Conservation (phyloP, 2,329 filamentous ascomycete species). For the Rhytidhysteron rufulum region DNA sequence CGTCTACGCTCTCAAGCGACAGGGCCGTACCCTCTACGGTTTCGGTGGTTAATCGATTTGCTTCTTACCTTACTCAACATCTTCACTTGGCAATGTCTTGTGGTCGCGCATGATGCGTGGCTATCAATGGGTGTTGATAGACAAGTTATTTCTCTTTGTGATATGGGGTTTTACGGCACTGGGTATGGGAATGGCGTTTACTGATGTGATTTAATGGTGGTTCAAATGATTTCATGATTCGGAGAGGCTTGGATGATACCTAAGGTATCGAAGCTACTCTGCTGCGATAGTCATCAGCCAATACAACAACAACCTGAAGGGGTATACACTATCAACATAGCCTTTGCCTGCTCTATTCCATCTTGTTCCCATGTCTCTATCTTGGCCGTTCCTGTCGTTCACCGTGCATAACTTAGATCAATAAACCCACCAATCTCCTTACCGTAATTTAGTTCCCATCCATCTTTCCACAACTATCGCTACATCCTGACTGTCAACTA, state of each 20-base stretch:
- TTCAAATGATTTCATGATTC: conserved; percentile 1
- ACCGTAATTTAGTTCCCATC: too few relatives aligned
- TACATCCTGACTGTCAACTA: conserved; percentile 16
- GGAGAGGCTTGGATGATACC: neutral
- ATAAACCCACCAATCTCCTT: too few relatives aligned
- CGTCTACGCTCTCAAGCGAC: conserved; percentile 61
- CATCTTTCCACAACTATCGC: conserved; percentile 21
- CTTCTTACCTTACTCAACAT: neutral
- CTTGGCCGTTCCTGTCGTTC: too few relatives aligned
- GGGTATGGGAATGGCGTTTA: conserved; percentile 1
- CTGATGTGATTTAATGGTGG: neutral
- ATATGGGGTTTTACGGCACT: neutral
- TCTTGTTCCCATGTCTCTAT: neutral
- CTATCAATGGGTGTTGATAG: neutral
- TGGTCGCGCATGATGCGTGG: neutral
- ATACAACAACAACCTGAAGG: neutral
- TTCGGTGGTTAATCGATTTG: conserved; percentile 71
- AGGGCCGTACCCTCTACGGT: conserved; percentile 74
- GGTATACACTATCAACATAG: neutral
- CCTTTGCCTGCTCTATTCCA: neutral
- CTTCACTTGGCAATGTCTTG: neutral
- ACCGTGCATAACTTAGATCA: too few relatives aligned
- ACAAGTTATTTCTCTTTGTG: neutral
- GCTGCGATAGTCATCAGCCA: conserved; percentile 1
- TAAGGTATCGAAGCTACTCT: too few relatives aligned